A percentile compares a stretch with the other conserved stretches of the same genome.
Conservation (phyloP, 495 filamentous ascomycete species). For the Neurospora cerealis region DNA sequence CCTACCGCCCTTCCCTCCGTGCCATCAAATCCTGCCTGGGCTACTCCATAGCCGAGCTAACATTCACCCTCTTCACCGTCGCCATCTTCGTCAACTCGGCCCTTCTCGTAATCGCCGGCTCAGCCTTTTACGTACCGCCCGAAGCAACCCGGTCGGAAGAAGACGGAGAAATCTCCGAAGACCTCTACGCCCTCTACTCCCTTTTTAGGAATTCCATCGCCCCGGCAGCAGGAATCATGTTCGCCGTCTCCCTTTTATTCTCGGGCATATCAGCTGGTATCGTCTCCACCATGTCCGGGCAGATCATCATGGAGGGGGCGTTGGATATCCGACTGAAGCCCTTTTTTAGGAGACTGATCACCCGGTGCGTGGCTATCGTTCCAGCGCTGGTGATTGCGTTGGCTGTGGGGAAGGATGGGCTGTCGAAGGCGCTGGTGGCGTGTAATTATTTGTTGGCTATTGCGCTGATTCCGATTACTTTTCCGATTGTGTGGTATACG, state of each 20-base stretch:
- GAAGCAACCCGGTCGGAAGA: conserved; percentile 13
- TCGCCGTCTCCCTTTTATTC: conserved; percentile 45
- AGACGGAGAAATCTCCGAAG: conserved; percentile 24
- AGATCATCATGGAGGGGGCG: conserved; percentile 50
- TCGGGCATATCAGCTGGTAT: conserved; percentile 46
- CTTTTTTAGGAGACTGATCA: conserved; percentile 42
- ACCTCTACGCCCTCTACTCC: conserved; percentile 59
- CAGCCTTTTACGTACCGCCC: conserved; percentile 46
- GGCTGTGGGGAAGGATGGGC: conserved; percentile 48
- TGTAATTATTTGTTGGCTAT: conserved; percentile 36
- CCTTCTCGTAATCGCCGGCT: conserved; percentile 69
- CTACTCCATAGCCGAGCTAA: conserved; percentile 58
- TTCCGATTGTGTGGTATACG: conserved; percentile 39
- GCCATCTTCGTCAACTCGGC: conserved; percentile 72
- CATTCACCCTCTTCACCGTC: conserved; percentile 60
- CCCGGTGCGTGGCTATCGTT: conserved; percentile 56
- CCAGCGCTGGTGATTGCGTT: conserved; percentile 70
- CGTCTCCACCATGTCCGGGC: conserved; percentile 50
- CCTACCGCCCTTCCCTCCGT: conserved; percentile 56
- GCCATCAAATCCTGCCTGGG: conserved; percentile 62
- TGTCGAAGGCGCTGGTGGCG: conserved; percentile 30
- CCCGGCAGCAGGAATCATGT: conserved; percentile 49
- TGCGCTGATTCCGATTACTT: conserved; percentile 34
- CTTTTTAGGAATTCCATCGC: conserved; percentile 53
- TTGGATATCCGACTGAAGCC: conserved; percentile 39